Base-by-base conservation (phyloP, 768 basidiomycete genomes). In the Trametes gibbosa region DNA sequence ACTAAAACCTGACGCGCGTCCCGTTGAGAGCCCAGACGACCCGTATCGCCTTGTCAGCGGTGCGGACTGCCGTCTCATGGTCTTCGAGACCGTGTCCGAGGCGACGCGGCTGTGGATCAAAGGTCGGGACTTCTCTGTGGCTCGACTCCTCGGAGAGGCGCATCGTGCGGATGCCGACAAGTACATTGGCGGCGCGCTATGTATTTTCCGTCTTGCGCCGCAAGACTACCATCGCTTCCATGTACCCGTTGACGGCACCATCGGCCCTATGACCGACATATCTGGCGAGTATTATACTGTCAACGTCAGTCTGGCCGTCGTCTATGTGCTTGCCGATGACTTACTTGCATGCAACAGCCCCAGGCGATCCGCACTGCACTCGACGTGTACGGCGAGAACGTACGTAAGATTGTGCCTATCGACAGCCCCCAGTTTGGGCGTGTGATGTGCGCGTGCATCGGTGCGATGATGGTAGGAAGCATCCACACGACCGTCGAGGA, bases 11-110 rank as follows among this genome's bases (percentile, higher is more conserved):
- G 81, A 78, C 10, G 92, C 92, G 0, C 83, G 96, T 2, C 94
- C 91, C 0, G 74, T 89, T 29, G 86, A 90, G 37, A 71, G 74
- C 9, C 89, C 86, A 0, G 81, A 88, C 0, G 84, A 99, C 69
- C 87, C 92, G 0, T 81, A 77, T 48, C 84, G 87, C 8, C 78
- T 96, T 13, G 91, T 98, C 56, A 89, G 87, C 57, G 86, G 84
- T n/a, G 97, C 95, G 1, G 96, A 99, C 76, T 98, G 92, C 69
- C 88, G 96, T n/a, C 81, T 97, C 60, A 95, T 98, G 88, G 84
- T 88, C 1, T 99, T 98, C 72, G 87, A 91, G 71, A 88, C 85
- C 0, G 87, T 97, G 8, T 76, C 74, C 48, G 90, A 92, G 56
- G 96, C 96, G 0, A 97, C 94, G 2, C 78, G 80, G 23, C 75